phyloP scores from a whole-genome alignment of 345 rosid genomes.

The Salix purpurea region DNA sequence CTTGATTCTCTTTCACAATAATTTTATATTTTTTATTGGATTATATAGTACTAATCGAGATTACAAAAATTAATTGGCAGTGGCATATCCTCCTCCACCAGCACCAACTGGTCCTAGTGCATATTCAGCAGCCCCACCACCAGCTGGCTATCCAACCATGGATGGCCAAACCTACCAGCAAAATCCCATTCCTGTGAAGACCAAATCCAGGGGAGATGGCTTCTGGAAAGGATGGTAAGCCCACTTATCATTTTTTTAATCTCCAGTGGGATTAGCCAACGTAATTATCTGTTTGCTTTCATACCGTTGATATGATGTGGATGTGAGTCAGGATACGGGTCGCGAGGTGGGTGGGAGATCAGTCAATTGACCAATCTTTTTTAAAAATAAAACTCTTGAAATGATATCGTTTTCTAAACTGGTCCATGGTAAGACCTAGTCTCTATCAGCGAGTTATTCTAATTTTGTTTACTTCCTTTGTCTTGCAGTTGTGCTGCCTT shows the following conservation, averaged over 20 bases:
- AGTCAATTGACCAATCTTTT: no score
- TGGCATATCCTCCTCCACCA: conserved; percentile 4
- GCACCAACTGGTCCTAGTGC: not conserved
- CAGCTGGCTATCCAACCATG: conserved; percentile 50
- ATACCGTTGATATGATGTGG: no score
- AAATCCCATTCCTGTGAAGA: conserved; percentile 30
- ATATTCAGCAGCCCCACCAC: conserved; percentile 38
- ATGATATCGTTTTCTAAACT: no score
- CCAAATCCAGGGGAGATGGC: conserved; percentile 63
- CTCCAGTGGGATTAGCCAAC: no score
- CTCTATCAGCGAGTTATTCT: not conserved
- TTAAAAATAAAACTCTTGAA: no score
- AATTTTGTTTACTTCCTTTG: not conserved
- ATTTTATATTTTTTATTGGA: not conserved
- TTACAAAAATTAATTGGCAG: not conserved
- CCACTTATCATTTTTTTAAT: not conserved
- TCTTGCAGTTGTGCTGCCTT: conserved; percentile 60
- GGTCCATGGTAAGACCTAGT: no score
- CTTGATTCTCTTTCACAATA: not conserved
- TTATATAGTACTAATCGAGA: not conserved
- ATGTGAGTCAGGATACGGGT: no score
- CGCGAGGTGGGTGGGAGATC: no score
- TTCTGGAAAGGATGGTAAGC: conserved; percentile 75
- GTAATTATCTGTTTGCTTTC: no score
- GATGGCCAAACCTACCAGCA: conserved; percentile 22